Base-by-base conservation (phyloP, 208 protist genomes). In the Pavlovales sp. region DNA sequence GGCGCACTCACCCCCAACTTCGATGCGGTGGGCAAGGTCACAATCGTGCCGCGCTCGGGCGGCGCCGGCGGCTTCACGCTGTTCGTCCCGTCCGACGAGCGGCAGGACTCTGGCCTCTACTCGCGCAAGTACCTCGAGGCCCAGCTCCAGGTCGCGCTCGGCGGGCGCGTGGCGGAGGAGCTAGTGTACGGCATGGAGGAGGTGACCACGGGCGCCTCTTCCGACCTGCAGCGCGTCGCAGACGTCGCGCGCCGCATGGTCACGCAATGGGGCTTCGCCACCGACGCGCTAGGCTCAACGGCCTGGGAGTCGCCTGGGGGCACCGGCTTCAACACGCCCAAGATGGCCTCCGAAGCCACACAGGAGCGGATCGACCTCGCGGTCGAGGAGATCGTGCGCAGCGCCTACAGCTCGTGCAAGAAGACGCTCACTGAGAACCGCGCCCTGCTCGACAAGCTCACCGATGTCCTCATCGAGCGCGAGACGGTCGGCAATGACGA, bases 101-200 rank as follows among this genome's bases (percentile, higher is more conserved):
- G 88, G 40, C 8, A 90, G 4, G 77, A 87, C 28, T 90, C 83
- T 0, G 90, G 90, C 37, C 46, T 92, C 36, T 92, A 92, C 84
- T 89, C 90, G 42, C 87, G 86, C 76, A 57, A 40, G 37, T 91
- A 86, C 86, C 86, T 91, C 40, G 36, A 91, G 80, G 96, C 96
- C 39, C 94, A 98, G 93, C 91, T 97, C 42, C 93, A 95, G 5
- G 94, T 98, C 34, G 94, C 96, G 80, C 94, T 97, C 78, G 98
- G 95, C 32, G 98, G 98, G n/a, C 94, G 97, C 39, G 93, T 96
- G 40, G 97, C 97, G 34, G 97, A 99, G 95, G 93, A 97, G 90
- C 93, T 96, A 37, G 94, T 96, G 84, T 96, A 97, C 91, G 98
- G 98, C 75, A 76, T 93, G 67, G 94, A 98, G 34, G 92, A 95